Percentiles rank a stretch among this genome's conserved stretches.
Conservation (phyloP, 108 stramenopile genomes). For the Parietichytrium sp. region DNA sequence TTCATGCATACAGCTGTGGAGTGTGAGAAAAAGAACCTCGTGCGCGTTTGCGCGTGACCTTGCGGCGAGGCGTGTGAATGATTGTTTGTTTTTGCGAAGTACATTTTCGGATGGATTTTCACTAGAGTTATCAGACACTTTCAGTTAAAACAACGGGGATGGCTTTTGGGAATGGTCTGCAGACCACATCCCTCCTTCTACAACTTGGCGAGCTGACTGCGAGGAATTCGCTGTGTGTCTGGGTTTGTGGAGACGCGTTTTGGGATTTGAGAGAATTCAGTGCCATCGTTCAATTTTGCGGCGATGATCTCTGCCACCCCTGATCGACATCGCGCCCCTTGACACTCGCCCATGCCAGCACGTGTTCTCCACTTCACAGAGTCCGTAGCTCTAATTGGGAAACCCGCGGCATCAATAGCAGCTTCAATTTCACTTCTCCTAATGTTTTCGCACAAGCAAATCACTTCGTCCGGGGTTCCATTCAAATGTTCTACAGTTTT, state of each 20-base stretch:
- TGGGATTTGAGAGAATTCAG: background rate
- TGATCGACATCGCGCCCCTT: background rate
- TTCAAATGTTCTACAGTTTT: no score
- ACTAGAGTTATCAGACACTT: background rate
- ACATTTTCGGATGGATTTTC: background rate
- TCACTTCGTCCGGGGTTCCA: background rate
- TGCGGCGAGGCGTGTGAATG: background rate
- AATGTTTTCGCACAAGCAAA: conserved; percentile 16
- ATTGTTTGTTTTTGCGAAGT: background rate
- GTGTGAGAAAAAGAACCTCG: background rate
- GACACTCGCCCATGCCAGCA: conserved; percentile 35
- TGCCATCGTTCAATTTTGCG: background rate
- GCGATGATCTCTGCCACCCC: conserved; percentile 16
- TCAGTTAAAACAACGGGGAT: background rate
- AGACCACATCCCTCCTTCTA: background rate
- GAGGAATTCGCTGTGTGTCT: background rate
- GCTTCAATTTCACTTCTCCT: background rate
- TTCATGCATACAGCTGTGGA: no score
- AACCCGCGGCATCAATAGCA: background rate
- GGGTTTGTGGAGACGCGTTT: background rate
- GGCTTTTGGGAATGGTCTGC: background rate
- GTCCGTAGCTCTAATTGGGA: background rate
- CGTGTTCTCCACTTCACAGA: conserved; percentile 20
- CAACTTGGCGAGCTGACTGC: background rate
- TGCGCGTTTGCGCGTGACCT: background rate